Base-by-base conservation (phyloP, 805 yeast genomes). In the Wickerhamiella sorbophila region DNA sequence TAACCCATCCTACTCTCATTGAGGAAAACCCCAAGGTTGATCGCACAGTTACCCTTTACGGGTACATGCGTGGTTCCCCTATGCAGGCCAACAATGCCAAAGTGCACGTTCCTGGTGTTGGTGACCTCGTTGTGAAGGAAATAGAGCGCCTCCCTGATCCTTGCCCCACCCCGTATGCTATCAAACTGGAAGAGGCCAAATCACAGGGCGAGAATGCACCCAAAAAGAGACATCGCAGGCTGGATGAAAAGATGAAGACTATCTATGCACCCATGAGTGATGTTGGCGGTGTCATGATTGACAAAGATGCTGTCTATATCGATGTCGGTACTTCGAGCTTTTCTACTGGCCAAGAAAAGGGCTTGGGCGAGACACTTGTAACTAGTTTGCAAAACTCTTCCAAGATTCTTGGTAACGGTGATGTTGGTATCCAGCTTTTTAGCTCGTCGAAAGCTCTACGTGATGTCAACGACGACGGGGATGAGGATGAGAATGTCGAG, bases 251-350 rank as follows among this genome's bases (percentile, higher is more conserved):
- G 52, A 94, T 85, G 58, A 91, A 87, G 59, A 75, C 85, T 50
- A 85, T 91, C 2, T 91, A 93, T 60, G 99, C 98, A 0, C 99
- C 99, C 39, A 91, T 91, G 99, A 83, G 96, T 37, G 97, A 91
- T 61, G 95, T 91, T n/a, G 96, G 96, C 44, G 99, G 99, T 59
- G 94, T 91, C 31, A 67, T 91, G 50, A 85, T 91, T 47, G 99
- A 91, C 64, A 87, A 81, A 57, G 99, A 91, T 65, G 95, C 98
- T 6, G 98, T 91, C 2, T 91, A 87, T 54, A 84, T 91, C 46
- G 96, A 82, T 53, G 75, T 82, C 6, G 86, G 85, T 1, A 48
- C 60, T 24, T 58, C 59, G 36, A 61, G 58, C 36, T 81, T 81
- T 58, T 73, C 70, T 15, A 68, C 73, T 1, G 80, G 81, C 33